Percentiles rank a stretch among this genome's conserved stretches.
Evolutionary conservation across 441 rosid genomes (phyloP).

Genomic region (Corymbia calophylla): DNA sequence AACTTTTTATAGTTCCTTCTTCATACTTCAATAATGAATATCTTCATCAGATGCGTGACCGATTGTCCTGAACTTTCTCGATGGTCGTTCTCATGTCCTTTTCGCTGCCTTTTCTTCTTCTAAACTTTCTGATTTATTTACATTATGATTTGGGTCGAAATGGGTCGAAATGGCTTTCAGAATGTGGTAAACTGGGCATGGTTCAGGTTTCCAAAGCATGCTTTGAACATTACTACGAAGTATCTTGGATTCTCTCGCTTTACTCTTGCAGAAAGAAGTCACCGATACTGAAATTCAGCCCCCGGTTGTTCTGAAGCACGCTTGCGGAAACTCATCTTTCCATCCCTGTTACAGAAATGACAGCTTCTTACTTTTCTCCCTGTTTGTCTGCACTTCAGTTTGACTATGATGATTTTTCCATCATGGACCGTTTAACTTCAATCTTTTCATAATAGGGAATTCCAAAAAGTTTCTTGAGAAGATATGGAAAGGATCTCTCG

Average conservation of each 20-base stretch:
- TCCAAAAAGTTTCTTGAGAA: not conserved
- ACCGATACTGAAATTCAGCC: not conserved
- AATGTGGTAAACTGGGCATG: not conserved
- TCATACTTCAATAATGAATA: not conserved
- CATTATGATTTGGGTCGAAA: not conserved
- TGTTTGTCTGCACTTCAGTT: not conserved
- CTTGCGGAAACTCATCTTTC: not conserved
- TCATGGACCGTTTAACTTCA: not conserved
- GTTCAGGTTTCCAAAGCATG: not conserved
- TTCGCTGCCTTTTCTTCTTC: not conserved
- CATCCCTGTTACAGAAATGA: not conserved
- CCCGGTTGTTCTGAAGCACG: not conserved
- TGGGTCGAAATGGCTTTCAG: not conserved
- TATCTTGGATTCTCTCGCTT: not conserved
- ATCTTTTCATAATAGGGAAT: not conserved
- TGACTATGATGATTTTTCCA: not conserved
- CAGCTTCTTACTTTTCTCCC: not conserved
- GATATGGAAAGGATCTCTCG: not conserved
- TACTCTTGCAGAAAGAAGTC: not conserved
- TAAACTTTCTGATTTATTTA: not conserved
- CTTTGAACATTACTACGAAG: not conserved
- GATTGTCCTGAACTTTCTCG: not conserved
- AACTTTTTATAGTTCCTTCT: not conserved
- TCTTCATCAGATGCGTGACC: not conserved
- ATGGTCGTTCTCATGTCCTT: not conserved